Base-by-base conservation (phyloP, 768 basidiomycete species). In the Kwoniella sp. region DNA sequence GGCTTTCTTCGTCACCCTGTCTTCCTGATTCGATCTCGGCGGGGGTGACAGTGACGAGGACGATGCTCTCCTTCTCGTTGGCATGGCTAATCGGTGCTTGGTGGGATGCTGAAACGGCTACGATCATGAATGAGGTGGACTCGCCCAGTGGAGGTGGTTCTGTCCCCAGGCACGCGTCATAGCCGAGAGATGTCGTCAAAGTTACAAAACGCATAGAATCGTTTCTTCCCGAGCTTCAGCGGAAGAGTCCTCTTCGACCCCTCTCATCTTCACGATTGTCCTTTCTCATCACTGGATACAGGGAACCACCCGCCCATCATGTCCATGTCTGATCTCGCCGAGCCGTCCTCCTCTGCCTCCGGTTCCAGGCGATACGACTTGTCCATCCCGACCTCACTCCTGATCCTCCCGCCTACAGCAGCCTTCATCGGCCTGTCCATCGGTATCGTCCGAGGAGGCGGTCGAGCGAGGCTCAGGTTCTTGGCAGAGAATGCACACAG, bases 401-500 rank as follows among this genome's bases (percentile, higher is more conserved):
- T 72, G 1, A 57, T 69, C 26, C 42, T 72, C 12, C 70, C 70
- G 7, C 57, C 70, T 2, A 62, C 66, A 19, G 69, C 72, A 15
- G 58, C 61, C 1, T 20, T 60, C 7, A 52, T 73, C 11, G 72
- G 72, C 2, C 43, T 70, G 6, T 55, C 62, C 7, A 71, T 73
- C 20, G 72, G 72, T 4, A 55, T 70, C 27, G 63, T 58, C 5
- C 45, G 72, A 25, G 72, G 72, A 23, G 72, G 69, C 20, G 52
- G 59, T 5, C 43, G 56, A 48, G 70, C 72, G 14, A 60, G 72
- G 46, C 42, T 73, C 34, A 52, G 70, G 14, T 73, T 71, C 48
- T 59, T 73, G 36, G 72, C 72, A 27, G 72, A 73, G 56, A 73
- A 73, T 50, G 70, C 68, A 8, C 72, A 73, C 59, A 49, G 72